These are phyloP conservation scores for Carex arenaria DNA, from an alignment of 202 grass and related monocot species.

Conservation along the genomic window DNA sequence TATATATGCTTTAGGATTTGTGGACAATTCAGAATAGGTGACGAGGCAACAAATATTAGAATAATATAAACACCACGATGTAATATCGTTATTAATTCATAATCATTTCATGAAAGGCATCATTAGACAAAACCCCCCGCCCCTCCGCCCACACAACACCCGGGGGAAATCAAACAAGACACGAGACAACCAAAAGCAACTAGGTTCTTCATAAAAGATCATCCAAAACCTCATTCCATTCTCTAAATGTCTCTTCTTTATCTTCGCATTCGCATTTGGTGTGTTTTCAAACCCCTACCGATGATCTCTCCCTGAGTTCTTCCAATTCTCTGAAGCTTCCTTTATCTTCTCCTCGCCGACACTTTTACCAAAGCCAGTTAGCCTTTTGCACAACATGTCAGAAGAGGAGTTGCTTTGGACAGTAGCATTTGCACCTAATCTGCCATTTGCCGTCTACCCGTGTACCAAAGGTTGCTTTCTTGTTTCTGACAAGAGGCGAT, in stretches of 20 bases:
- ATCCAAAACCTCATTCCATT: neutral
- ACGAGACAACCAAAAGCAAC: neutral
- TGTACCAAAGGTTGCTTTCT: slow-evolving; percentile 31
- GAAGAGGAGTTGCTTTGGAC: slow-evolving; percentile 74
- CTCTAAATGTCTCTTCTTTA: slow-evolving; percentile 28
- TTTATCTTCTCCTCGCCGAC: neutral
- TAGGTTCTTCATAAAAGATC: neutral
- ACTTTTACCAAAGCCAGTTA: neutral
- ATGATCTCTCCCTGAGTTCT: neutral
- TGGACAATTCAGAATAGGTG: too few relatives aligned
- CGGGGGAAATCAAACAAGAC: neutral
- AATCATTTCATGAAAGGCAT: neutral
- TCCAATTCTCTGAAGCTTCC: neutral
- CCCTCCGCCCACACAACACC: too few relatives aligned
- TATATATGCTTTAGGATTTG: neutral
- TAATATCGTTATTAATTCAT: neutral
- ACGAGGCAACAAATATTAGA: too few relatives aligned
- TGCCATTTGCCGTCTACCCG: neutral
- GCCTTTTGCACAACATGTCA: slow-evolving; percentile 44
- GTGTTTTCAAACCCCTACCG: slow-evolving; percentile 32
- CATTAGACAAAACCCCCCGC: too few relatives aligned
- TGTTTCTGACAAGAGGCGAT: slow-evolving; percentile 30
- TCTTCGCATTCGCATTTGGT: slow-evolving; percentile 33
- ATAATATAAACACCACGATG: neutral
- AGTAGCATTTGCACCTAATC: slow-evolving; percentile 51